These are phyloP conservation scores for Kalanchoe fedtschenkoi DNA, from an alignment of 164 flowering plant species.

Conservation along the genomic window DNA sequence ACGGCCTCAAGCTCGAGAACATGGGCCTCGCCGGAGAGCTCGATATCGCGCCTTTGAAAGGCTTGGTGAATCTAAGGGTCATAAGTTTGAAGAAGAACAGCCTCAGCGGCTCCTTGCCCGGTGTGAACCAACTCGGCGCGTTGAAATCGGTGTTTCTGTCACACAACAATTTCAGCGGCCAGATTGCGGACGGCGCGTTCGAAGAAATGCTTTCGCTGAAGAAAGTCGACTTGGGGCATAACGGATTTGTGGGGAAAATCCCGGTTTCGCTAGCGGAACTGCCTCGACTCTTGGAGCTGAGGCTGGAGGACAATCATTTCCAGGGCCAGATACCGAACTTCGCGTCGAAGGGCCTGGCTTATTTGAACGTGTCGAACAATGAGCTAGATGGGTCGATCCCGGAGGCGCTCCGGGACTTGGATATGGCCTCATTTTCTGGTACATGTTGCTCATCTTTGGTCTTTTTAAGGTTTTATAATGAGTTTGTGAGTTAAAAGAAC, in stretches of 20 bases:
- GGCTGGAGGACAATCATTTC: constrained; percentile 33
- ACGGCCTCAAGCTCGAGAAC: constrained; percentile 48
- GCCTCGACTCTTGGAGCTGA: constrained; percentile 28
- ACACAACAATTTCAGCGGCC: constrained; percentile 28
- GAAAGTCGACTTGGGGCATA: constrained; percentile 30
- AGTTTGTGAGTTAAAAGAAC: not conserved
- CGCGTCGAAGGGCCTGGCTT: not conserved
- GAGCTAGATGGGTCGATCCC: constrained; percentile 4
- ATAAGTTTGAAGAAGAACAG: constrained; percentile 40
- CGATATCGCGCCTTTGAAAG: constrained; percentile 23
- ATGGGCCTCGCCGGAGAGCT: constrained; percentile 39
- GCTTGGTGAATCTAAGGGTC: constrained; percentile 24
- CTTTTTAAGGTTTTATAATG: not conserved
- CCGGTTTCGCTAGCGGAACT: constrained; percentile 25
- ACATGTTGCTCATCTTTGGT: not conserved
- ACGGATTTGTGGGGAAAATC: constrained; percentile 29
- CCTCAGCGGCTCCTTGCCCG: constrained; percentile 28
- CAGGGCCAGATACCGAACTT: constrained; percentile 35
- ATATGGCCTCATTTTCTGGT: constrained; percentile 26
- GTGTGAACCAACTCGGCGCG: constrained; percentile 12
- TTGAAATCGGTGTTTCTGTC: constrained; percentile 34
- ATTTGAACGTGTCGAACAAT: constrained; percentile 4
- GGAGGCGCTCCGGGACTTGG: constrained; percentile 14
- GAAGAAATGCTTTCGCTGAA: constrained; percentile 22
- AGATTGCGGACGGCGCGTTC: constrained; percentile 23